These are phyloP conservation scores for Venturiaceae sp. DNA, from an alignment of 2,329 filamentous ascomycete species.

Conservation along the genomic window DNA sequence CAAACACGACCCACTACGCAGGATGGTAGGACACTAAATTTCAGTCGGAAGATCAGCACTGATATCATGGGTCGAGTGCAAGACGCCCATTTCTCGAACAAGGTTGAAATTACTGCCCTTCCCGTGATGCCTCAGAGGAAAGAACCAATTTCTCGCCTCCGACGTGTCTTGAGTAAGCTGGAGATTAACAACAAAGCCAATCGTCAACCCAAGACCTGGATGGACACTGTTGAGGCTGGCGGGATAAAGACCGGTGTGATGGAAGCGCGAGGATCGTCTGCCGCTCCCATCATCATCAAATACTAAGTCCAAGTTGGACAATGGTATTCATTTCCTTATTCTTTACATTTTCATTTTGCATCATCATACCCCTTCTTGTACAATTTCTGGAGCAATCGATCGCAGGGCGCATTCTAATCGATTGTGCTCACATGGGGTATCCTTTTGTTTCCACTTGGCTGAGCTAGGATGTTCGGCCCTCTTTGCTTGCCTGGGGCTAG, in stretches of 20 bases:
- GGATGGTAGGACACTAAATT: not conserved
- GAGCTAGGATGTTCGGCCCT: not conserved
- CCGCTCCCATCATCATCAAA: not conserved
- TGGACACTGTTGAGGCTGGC: not conserved
- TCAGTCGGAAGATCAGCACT: not conserved
- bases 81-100: not conserved
- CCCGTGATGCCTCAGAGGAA: conserved; percentile 1
- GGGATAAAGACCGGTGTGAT: conserved; percentile 1
- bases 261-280: not conserved
- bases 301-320: not conserved
- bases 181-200: conserved; percentile 1
- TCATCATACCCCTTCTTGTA: not conserved
- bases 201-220: not conserved
- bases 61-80: not conserved
- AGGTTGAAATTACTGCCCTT: conserved; percentile 2
- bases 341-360: not conserved
- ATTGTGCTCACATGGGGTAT: not conserved
- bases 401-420: not conserved
- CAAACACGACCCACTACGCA: not conserved
- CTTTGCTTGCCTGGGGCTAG: not conserved
- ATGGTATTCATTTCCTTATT: not conserved
- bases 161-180: conserved; percentile 7
- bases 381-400: not conserved
- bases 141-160: not conserved
- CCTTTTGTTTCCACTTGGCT: not conserved